Base-by-base conservation (phyloP, 805 yeast genomes). In the Yamadazyma akitaensis region DNA sequence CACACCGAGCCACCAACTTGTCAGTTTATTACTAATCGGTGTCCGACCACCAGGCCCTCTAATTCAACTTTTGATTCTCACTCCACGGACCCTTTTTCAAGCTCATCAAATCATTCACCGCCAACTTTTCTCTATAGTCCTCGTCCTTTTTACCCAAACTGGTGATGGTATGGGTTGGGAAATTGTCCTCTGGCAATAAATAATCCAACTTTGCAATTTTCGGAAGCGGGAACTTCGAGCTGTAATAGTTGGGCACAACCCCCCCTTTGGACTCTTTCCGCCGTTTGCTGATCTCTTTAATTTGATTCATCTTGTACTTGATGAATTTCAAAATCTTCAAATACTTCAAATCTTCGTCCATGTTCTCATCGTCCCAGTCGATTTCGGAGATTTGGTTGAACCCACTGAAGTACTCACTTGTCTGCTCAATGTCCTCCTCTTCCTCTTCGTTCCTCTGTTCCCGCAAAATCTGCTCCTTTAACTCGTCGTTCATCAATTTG, bases 351-450 rank as follows among this genome's bases (percentile, higher is more conserved):
- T 72, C 76, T 52, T 72, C 77, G 50, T 71, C 75, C 74, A 72
- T 62, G 18, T 69, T 70, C 51, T 72, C 76, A 47, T 72, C 76
- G 48, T 72, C 77, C 77, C 77, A 72, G 53, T 72, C 77, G 6
- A 71, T 70, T n/a, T 59, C 67, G 14, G 44, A 9, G 2, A 48
- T 17, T 31, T 40, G 46, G 26, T 42, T 40, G 47, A 53, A 53
- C 16, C 51, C 53, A 30, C 46, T 37, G 17, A 49, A 47, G 26
- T 44, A 46, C 14, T 49, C 40, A 13, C 37, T 32, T n/a, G 57
- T 53, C 11, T 56, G 34, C 13, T 59, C 61, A 12, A 44, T 53
- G 13, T 56, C 58, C 8, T 57, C 60, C 14, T 59, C 67, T 9
- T 61, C 67, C 6, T 65, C 67, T 13, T 61, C 64, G 21, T 62